Evolutionary conservation across 192 early-diverging fungal genomes (phyloP).

Genomic region (Coemansia sp.): DNA sequence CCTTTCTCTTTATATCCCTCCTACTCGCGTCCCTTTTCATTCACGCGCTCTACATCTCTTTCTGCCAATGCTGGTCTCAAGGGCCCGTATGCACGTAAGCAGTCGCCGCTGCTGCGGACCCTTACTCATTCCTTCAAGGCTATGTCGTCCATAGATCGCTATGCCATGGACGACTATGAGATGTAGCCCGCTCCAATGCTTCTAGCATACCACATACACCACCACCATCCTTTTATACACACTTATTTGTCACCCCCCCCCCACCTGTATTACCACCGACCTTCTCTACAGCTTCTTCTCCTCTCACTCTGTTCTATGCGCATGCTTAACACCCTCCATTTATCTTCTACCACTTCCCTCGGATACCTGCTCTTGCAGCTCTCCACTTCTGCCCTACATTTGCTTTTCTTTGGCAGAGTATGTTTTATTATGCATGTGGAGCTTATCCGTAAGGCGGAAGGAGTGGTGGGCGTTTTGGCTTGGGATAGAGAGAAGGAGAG

Average conservation of each 20-base stretch:
- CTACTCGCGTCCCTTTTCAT: conserved; percentile 44
- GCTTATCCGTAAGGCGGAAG: no score
- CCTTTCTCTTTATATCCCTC: conserved; percentile 20
- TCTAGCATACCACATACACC: conserved; percentile 2
- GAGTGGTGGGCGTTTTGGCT: conserved; percentile 7
- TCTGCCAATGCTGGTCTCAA: conserved; percentile 16
- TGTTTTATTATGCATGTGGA: no score
- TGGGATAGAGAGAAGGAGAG: conserved; percentile 8
- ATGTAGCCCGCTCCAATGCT: conserved; percentile 4
- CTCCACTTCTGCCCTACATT: no score
- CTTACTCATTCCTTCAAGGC: conserved; percentile 28
- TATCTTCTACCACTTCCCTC: neutral
- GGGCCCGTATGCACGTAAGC: conserved; percentile 30
- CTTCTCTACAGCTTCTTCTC: no score
- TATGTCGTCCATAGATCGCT: conserved; percentile 30
- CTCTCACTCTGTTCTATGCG: neutral
- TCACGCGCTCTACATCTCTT: conserved; percentile 38
- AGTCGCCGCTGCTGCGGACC: conserved; percentile 32
- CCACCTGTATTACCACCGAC: conserved; percentile 3
- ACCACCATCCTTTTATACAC: neutral
- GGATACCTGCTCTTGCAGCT: neutral
- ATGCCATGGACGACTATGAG: conserved; percentile 43
- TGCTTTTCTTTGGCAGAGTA: no score
- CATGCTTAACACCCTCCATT: neutral
- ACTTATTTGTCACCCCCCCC: neutral